Conservation (phyloP, 331 rosid genomes). For the Malus hybrid region DNA sequence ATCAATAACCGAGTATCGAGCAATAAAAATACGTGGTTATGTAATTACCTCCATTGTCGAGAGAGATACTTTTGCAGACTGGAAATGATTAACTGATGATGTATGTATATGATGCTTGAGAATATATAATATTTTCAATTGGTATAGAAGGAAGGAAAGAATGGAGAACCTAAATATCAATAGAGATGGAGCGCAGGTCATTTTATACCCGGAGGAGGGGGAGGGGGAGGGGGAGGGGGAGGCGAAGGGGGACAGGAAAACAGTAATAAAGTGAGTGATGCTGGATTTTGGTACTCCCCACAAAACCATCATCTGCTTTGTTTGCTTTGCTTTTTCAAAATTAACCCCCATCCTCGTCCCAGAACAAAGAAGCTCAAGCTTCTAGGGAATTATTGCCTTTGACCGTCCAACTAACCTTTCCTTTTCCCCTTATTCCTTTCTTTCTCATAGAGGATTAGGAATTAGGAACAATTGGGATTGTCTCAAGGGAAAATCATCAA, state of each 20-base stretch:
- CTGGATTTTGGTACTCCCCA: conserved; percentile 9
- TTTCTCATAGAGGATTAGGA: neutral
- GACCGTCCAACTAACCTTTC: conserved; percentile 47
- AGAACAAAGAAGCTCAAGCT: conserved; percentile 16
- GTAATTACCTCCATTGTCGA: neutral
- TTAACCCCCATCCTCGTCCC: neutral
- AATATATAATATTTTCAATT: neutral
- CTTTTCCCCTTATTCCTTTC: too few species aligned
- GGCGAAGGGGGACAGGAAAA: neutral
- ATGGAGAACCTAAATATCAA: too few species aligned
- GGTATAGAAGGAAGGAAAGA: neutral
- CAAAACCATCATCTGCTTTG: neutral
- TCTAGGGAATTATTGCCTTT: conserved; percentile 68
- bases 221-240: too few species aligned
- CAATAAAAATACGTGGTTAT: too few species aligned
- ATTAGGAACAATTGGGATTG: neutral
- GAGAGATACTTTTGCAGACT: neutral
- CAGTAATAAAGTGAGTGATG: neutral
- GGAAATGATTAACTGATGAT: neutral
- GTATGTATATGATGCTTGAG: neutral
- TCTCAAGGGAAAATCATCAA: neutral
- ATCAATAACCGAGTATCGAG: neutral
- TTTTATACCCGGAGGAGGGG: too few species aligned
- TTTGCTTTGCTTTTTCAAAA: neutral
- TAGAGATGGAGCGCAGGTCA: too few species aligned